phyloP scores from a whole-genome alignment of 441 rosid species.

The Dalechampia spathulata region DNA sequence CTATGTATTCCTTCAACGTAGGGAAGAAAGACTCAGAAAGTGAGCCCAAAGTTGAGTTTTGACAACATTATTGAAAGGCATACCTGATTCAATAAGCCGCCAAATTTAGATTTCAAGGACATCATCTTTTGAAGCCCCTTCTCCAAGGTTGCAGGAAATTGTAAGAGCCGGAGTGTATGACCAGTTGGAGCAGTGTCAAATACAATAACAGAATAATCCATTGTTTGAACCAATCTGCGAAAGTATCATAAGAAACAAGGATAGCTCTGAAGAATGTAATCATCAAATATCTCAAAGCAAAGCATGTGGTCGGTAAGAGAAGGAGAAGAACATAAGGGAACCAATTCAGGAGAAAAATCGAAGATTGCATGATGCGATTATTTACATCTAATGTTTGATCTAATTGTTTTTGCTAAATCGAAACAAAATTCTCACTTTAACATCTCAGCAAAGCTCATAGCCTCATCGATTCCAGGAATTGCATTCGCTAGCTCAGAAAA shows the following conservation, averaged over 20 bases:
- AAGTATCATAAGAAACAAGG: too few species aligned
- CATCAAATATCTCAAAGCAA: not conserved
- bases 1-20: too few species aligned
- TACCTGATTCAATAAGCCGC: conserved; percentile 93
- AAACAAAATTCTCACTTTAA: conserved; percentile 58
- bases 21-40: too few species aligned
- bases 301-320: not conserved
- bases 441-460: conserved; percentile 99
- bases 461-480: conserved; percentile 97
- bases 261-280: not conserved
- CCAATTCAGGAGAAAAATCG: not conserved
- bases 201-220: conserved; percentile 91
- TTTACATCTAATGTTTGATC: not conserved
- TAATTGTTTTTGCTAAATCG: too few species aligned
- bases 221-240: conserved; percentile 87
- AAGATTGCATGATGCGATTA: not conserved
- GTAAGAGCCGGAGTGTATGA: conserved; percentile 88
- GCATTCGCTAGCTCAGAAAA: conserved; percentile 93
- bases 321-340: not conserved
- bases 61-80: too few species aligned
- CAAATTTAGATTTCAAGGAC: conserved; percentile 87
- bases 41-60: too few species aligned
- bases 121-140: conserved; percentile 88
- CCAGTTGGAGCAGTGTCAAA: conserved; percentile 99
- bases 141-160: conserved; percentile 91